A percentile compares a stretch with the other conserved stretches of the same genome.
Conservation (phyloP, 768 basidiomycete species). For the Suillus brevipes region DNA sequence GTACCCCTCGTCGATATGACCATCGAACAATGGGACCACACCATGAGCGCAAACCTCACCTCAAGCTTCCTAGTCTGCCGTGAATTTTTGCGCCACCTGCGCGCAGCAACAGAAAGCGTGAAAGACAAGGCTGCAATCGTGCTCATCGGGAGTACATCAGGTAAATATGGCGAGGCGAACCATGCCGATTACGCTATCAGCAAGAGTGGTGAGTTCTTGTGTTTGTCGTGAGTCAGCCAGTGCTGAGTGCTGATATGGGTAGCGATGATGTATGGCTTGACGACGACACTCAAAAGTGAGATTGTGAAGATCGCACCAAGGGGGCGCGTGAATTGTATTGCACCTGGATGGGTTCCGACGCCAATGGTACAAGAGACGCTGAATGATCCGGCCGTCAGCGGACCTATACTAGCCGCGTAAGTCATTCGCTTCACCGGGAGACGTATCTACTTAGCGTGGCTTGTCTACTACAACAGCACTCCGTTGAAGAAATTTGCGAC, state of each 20-base stretch:
- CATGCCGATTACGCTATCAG: constrained; percentile 67
- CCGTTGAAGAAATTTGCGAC: constrained; percentile 68
- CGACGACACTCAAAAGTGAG: constrained; percentile 72
- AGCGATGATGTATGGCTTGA: constrained; percentile 77
- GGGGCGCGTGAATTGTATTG: constrained; percentile 68
- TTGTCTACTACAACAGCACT: constrained; percentile 41
- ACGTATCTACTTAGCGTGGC: neutral
- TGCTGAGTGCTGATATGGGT: neutral
- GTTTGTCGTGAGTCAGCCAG: neutral
- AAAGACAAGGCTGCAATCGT: constrained; percentile 62
- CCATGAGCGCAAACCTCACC: constrained; percentile 65
- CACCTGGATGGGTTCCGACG: constrained; percentile 68
- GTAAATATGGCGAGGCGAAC: constrained; percentile 69
- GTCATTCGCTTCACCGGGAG: constrained; percentile 18
- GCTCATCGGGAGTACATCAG: constrained; percentile 69
- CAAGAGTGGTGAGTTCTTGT: constrained; percentile 60
- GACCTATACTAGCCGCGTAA: constrained; percentile 67
- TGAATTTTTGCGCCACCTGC: constrained; percentile 54
- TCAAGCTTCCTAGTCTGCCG: constrained; percentile 64
- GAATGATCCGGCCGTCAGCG: constrained; percentile 52
- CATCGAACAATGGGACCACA: constrained; percentile 62
- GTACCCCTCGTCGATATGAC: constrained; percentile 57
- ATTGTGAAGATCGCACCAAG: constrained; percentile 73
- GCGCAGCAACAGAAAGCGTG: constrained; percentile 33
- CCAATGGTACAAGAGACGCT: constrained; percentile 61